These are phyloP conservation scores for Moesziomyces globuligerus DNA, from an alignment of 1,284 basidiomycete genomes.

Conservation along the genomic window DNA sequence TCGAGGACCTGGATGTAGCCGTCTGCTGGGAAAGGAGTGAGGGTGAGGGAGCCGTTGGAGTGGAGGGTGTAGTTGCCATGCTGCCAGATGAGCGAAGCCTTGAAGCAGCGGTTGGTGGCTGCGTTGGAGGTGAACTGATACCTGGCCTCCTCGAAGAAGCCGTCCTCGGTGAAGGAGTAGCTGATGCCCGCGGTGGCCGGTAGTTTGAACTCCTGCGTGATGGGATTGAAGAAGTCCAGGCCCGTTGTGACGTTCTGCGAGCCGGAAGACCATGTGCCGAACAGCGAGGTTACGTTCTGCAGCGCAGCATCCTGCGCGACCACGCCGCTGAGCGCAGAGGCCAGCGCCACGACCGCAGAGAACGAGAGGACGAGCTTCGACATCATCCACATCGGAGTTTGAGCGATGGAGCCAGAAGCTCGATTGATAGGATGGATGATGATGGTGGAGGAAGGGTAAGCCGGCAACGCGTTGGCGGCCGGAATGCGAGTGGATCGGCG, in stretches of 20 bases:
- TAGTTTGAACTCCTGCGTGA: slow-evolving; percentile 57
- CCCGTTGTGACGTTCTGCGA: slow-evolving; percentile 61
- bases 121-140: slow-evolving; percentile 58
- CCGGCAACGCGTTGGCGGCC: neutral
- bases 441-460: neutral
- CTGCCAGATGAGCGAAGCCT: slow-evolving; percentile 63
- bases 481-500: neutral
- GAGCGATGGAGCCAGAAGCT: too few relatives aligned
- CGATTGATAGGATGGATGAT: neutral
- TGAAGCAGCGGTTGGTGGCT: slow-evolving; percentile 58
- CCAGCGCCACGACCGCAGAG: slow-evolving; percentile 11
- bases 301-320: slow-evolving; percentile 17
- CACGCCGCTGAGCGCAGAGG: neutral
- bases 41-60: slow-evolving; percentile 54
- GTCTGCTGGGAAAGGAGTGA: slow-evolving; percentile 55
- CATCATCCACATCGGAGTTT: neutral
- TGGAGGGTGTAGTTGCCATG: slow-evolving; percentile 62
- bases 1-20: slow-evolving; percentile 60
- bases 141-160: slow-evolving; percentile 57
- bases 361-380: slow-evolving; percentile 9
- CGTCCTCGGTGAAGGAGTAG: slow-evolving; percentile 64
- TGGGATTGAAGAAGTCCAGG: slow-evolving; percentile 63
- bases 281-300: slow-evolving; percentile 43
- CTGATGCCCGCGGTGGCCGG: slow-evolving; percentile 58
- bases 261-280: slow-evolving; percentile 63